phyloP scores from a whole-genome alignment of 345 rosid species.

The Anacardium occidentale region DNA sequence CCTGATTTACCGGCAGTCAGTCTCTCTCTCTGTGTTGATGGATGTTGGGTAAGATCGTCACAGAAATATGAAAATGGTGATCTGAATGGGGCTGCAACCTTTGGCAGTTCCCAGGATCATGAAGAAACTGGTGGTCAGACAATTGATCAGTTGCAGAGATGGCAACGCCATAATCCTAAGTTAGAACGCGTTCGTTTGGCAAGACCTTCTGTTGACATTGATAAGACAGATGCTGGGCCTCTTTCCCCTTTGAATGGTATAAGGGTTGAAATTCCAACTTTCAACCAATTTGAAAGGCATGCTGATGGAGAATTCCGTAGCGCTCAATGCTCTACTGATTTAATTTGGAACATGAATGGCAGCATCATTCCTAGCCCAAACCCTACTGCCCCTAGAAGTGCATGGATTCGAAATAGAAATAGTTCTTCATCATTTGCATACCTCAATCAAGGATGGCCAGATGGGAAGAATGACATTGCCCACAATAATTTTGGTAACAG shows the following conservation, averaged over 20 bases:
- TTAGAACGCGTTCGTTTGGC: conserved; percentile 23
- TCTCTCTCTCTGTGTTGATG: conserved; percentile 13
- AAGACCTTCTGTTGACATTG: conserved; percentile 30
- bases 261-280: conserved; percentile 58
- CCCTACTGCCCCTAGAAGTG: conserved; percentile 86
- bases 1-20: conserved; percentile 18
- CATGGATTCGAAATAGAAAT: conserved; percentile 69
- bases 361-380: conserved; percentile 64
- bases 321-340: conserved; percentile 45
- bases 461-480: conserved; percentile 55
- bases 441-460: conserved; percentile 69
- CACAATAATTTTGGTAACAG: conserved; percentile 67
- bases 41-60: conserved; percentile 19
- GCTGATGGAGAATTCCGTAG: conserved; percentile 29
- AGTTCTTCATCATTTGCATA: conserved; percentile 45
- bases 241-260: conserved; percentile 37
- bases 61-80: conserved; percentile 22
- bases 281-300: conserved; percentile 38
- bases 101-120: conserved; percentile 29
- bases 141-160: conserved; percentile 31
- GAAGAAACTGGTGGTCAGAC: conserved; percentile 31
- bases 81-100: conserved; percentile 20
- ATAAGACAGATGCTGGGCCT: conserved; percentile 35
- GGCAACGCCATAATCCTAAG: conserved; percentile 29
- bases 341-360: conserved; percentile 59